These are phyloP conservation scores for Pyrrhoderma noxium DNA, from an alignment of 1,284 basidiomycete species.

Conservation along the genomic window DNA sequence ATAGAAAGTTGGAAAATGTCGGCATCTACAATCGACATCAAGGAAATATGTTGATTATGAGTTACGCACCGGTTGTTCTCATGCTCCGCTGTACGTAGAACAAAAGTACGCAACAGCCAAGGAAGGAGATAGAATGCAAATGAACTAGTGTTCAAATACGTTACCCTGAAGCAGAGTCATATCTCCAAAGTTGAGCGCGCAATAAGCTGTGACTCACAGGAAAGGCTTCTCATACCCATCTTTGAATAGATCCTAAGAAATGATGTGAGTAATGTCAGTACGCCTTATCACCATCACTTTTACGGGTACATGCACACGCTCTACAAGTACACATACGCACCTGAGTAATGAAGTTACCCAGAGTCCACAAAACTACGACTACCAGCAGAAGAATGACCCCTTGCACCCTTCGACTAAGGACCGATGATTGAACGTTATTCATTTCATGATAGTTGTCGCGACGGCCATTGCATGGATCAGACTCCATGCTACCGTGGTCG, in stretches of 20 bases:
- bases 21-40: not conserved
- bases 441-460: not conserved
- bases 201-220: constrained; percentile 42
- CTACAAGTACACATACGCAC: constrained; percentile 30
- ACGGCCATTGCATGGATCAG: too few species aligned
- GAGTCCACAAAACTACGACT: constrained; percentile 84
- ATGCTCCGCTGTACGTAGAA: constrained; percentile 19
- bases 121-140: constrained; percentile 90
- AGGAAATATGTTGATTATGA: constrained; percentile 5
- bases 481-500: too few species aligned
- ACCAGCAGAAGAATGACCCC: constrained; percentile 69
- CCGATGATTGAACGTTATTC: not conserved
- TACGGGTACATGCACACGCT: too few species aligned
- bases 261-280: too few species aligned
- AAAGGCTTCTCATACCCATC: constrained; percentile 77
- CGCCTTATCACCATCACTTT: too few species aligned
- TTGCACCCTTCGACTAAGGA: constrained; percentile 31
- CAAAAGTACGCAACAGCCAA: constrained; percentile 39
- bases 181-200: constrained; percentile 2
- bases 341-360: constrained; percentile 74
- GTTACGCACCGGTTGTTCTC: constrained; percentile 2
- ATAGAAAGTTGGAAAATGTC: not conserved
- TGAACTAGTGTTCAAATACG: constrained; percentile 82
- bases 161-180: constrained; percentile 45
- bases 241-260: constrained; percentile 53